phyloP scores from a whole-genome alignment of 1,284 basidiomycete species.

The Puccinia brachypodii region DNA sequence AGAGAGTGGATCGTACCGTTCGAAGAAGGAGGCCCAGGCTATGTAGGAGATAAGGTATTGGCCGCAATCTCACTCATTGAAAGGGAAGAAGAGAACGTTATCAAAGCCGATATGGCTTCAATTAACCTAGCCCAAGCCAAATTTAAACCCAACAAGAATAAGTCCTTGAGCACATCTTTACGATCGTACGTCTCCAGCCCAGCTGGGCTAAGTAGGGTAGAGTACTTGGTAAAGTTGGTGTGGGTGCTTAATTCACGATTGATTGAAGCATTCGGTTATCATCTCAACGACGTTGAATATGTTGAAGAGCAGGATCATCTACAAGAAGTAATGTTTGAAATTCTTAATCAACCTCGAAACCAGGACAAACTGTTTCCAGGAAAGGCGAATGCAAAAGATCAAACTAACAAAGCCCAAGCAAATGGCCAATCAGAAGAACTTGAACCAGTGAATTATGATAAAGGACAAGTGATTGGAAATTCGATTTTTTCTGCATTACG shows the following conservation, averaged over 20 bases:
- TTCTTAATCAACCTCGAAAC: background rate
- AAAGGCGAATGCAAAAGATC: too few relatives aligned
- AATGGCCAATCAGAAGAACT: too few relatives aligned
- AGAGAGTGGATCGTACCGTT: background rate
- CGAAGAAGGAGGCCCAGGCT: background rate
- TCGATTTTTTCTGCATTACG: background rate
- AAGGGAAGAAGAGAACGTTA: background rate
- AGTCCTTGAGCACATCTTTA: background rate
- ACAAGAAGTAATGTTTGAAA: background rate
- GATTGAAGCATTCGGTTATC: background rate
- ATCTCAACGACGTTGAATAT: background rate
- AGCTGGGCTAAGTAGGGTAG: background rate
- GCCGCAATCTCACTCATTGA: background rate
- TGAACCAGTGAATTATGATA: background rate
- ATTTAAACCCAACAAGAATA: background rate
- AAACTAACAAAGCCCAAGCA: too few relatives aligned
- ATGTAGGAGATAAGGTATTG: background rate
- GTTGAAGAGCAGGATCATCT: background rate
- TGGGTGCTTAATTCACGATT: background rate
- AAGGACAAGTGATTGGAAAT: background rate
- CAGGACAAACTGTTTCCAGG: background rate
- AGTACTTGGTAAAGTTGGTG: background rate
- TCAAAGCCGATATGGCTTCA: background rate
- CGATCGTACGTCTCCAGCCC: background rate
- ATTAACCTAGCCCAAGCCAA: background rate